Base-by-base conservation (phyloP, 2,329 filamentous ascomycete genomes). In the Pyrenophora seminiperda region DNA sequence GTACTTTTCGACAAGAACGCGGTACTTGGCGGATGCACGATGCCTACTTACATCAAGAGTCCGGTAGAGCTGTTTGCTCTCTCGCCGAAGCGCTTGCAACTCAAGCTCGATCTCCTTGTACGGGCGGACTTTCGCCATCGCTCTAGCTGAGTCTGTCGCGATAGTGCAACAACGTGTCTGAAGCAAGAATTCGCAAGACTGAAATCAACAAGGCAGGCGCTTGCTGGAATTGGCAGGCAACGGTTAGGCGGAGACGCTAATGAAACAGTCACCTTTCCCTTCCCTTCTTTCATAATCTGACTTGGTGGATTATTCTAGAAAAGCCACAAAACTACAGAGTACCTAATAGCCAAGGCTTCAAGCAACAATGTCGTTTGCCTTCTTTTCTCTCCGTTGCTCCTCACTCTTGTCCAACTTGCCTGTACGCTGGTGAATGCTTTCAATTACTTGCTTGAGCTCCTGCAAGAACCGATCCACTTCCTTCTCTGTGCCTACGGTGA, bases 401-500 rank as follows among this genome's bases (percentile, higher is more conserved):
- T 74, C 73, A 32, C 68, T 58, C 61, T 67, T 43, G 49, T 66
- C 49, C 34, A 66, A 10, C 48, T 63, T 66, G 1, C 50, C 60
- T 29, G 62, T 63, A 4, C 75, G 75, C n/a, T 67, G 59, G 59
- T 79, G 77, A 6, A 84, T 66, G 37, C 80, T 68, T 65, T 73
- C 59, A 67, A 85, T 53, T 55, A 85, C 74, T 56, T 70, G 54
- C 59, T 76, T 77, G 17, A 97, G 74, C 61, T 92, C 86, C 15
- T 77, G 76, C 62, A 99, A 70, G 67, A 97, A 90, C 51, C 86
- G 81, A 19, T 86, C 87, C 7, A 95, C 90, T 74, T 99, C 94
- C 1, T 83, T 76, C 72, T 95, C 89, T 0, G 93, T 97, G 13
- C 94, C 94, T 10, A 99, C 85, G 0, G 94, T 99, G 60, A 97